Evolutionary conservation across 2,329 filamentous ascomycete genomes (phyloP).

Genomic region (Fusarium verticillioides): DNA sequence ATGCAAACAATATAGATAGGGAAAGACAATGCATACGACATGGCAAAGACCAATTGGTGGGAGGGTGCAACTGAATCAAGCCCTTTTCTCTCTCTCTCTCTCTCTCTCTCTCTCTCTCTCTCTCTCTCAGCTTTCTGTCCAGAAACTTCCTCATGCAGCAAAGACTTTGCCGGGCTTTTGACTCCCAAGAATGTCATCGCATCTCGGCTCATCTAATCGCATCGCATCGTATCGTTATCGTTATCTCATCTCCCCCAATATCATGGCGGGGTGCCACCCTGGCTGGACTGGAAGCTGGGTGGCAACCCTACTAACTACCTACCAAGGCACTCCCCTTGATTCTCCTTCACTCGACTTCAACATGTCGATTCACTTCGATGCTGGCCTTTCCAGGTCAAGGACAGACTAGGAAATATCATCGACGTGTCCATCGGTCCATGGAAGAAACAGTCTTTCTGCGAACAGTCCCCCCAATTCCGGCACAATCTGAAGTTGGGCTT

Average conservation of each 20-base stretch:
- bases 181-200: background rate
- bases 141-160: background rate
- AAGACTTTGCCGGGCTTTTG: background rate
- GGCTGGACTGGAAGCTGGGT: constrained; percentile 9
- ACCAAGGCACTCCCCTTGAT: constrained; percentile 11
- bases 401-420: background rate
- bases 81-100: background rate
- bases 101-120: no score
- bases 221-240: constrained; percentile 39
- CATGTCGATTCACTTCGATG: constrained; percentile 4
- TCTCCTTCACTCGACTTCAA: background rate
- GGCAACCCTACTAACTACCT: constrained; percentile 18
- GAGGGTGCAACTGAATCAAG: background rate
- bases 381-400: background rate
- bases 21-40: background rate
- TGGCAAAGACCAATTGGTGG: background rate
- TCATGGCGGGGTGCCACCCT: constrained; percentile 25
- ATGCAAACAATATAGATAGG: background rate
- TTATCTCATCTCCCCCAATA: constrained; percentile 40
- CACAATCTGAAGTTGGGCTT: background rate
- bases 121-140: background rate
- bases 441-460: background rate
- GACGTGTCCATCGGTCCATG: background rate
- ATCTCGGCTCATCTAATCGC: constrained; percentile 30
- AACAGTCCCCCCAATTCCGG: background rate